Evolutionary conservation across 1,284 basidiomycete genomes (phyloP).

Genomic region (Neotropicomus parvogracilis): DNA sequence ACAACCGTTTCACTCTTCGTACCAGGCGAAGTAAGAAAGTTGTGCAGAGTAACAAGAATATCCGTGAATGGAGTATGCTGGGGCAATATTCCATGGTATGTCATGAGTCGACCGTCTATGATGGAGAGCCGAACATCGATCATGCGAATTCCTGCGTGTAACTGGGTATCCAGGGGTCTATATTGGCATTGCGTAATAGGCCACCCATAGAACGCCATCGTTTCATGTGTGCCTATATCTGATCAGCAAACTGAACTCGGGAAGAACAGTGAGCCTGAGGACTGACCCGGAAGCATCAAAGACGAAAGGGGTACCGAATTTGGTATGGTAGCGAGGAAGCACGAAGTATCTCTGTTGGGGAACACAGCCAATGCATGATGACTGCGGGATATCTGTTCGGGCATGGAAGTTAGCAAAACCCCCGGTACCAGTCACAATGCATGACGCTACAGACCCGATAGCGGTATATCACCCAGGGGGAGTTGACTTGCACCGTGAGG

Average conservation of each 20-base stretch:
- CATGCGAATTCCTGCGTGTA: conserved; percentile 69
- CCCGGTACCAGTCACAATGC: background rate
- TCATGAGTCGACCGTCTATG: conserved; percentile 56
- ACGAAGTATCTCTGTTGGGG: conserved; percentile 50
- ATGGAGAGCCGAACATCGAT: conserved; percentile 79
- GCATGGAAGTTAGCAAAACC: conserved; percentile 7
- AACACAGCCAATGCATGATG: conserved; percentile 52
- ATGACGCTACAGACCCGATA: conserved; percentile 41
- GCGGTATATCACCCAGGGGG: conserved; percentile 56
- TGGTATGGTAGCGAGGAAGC: conserved; percentile 65
- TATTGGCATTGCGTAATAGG: conserved; percentile 75
- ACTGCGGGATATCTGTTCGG: conserved; percentile 36
- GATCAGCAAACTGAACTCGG: background rate
- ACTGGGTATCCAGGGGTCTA: conserved; percentile 50
- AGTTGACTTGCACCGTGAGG: conserved; percentile 38
- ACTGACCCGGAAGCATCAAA: conserved; percentile 67
- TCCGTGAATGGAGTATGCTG: conserved; percentile 64
- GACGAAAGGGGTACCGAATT: conserved; percentile 66
- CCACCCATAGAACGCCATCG: conserved; percentile 80
- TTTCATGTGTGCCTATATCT: conserved; percentile 63
- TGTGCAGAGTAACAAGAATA: conserved; percentile 56
- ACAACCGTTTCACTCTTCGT: conserved; percentile 71
- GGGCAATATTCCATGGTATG: conserved; percentile 79
- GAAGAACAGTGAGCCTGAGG: conserved; percentile 11
- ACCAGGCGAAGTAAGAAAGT: conserved; percentile 58